Base-by-base conservation (phyloP, 352 stramenopile species). In the Globisporangium emineosum region DNA sequence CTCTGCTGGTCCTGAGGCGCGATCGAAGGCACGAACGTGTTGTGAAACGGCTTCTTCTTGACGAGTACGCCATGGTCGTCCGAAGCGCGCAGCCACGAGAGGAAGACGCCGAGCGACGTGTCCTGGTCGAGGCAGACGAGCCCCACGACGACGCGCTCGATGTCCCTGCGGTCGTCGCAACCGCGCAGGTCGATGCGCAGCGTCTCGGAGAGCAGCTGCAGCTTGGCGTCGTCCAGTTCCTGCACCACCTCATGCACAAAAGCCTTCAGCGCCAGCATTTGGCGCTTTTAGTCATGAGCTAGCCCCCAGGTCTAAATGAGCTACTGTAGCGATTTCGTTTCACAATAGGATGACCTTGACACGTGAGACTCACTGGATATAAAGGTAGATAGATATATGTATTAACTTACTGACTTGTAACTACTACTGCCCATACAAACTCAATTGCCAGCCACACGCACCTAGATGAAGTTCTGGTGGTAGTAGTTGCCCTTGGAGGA, bases 111-210 rank as follows among this genome's bases (percentile, higher is more conserved):
- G 0, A 93, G 71, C 5, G 84, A 72, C 3, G 84, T 88, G 68
- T 93, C 81, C 54, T 91, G 76, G 60, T 93, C 84, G 40, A 91
- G 70, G 55, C 78, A 88, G 3, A 93, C 63, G 13, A 93, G 64
- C 0, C 81, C 79, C 1, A 79, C 82, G 19, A 93, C 61, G 21
- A 89, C 68, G 45, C 79, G 75, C 42, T 90, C 76, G 19, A 90
- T 75, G 57, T 93, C 84, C 3, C 47, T 32, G 30, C 82, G 82
- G 49, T 86, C 72, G 32, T 88, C 76, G 50, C 78, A 90, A 19
- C 73, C 75, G 33, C 78, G 72, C 45, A 84, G 65, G 52, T 91
- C 80, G 17, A 93, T 73, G 30, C 83, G 79, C 37, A 91, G 75
- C 19, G 80, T 89, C 49, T 86, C 78, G 0, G 79, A 76, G 37